Evolutionary conservation across 2,329 filamentous ascomycete genomes (phyloP).

Genomic region (Alternaria alternata): DNA sequence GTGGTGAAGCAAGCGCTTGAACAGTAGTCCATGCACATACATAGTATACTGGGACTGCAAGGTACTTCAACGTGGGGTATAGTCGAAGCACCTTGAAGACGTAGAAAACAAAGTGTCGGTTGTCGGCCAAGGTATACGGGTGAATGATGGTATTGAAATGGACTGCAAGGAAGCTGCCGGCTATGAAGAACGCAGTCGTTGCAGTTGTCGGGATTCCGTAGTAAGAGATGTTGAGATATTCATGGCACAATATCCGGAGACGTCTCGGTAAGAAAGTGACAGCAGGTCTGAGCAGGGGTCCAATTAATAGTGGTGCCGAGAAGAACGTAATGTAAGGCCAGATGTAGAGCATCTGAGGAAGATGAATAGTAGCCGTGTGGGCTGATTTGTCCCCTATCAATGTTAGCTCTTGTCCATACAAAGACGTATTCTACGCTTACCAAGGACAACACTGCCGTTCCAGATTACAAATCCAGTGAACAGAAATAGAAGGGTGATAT

Average conservation of each 20-base stretch:
- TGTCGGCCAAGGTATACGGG: conserved; percentile 94
- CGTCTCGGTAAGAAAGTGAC: conserved; percentile 29
- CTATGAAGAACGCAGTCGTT: conserved; percentile 44
- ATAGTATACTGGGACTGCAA: conserved; percentile 74
- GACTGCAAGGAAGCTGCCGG: conserved; percentile 61
- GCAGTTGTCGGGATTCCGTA: conserved; percentile 31
- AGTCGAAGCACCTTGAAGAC: conserved; percentile 83
- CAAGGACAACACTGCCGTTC: conserved; percentile 93
- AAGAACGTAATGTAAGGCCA: conserved; percentile 93
- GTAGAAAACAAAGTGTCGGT: conserved; percentile 97
- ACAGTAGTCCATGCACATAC: conserved; percentile 74
- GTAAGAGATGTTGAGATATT: conserved; percentile 12
- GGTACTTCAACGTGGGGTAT: conserved; percentile 70
- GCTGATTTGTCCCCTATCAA: conserved; percentile 86
- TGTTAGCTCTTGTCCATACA: conserved; percentile 18
- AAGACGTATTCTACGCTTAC: conserved; percentile 55
- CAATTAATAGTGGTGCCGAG: conserved; percentile 78
- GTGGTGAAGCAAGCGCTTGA: conserved; percentile 61
- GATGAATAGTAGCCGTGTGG: conserved; percentile 86
- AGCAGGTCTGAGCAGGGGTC: conserved; percentile 58
- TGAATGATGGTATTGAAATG: conserved; percentile 92
- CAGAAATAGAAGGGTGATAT: conserved; percentile 67
- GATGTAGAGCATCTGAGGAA: conserved; percentile 93
- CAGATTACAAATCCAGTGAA: conserved; percentile 81
- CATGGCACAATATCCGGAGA: conserved; percentile 15